Percentiles rank a stretch among this genome's conserved stretches.
Conservation (phyloP, 2,329 filamentous ascomycete genomes). For the Dactylellina parvicollis region DNA sequence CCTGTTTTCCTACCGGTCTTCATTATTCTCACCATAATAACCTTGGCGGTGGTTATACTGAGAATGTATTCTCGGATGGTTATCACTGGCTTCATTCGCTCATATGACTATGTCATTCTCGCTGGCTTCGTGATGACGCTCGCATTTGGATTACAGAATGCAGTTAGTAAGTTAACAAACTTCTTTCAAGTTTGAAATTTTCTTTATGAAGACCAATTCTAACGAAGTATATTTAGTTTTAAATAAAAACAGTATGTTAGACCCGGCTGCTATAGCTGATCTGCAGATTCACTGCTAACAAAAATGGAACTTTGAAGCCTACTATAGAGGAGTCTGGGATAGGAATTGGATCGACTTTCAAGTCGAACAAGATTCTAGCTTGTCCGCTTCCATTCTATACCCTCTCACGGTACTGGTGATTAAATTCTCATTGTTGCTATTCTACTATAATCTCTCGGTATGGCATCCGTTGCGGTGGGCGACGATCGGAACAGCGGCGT, state of each 20-base stretch:
- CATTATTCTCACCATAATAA: constrained; percentile 17
- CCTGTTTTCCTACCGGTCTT: constrained; percentile 15
- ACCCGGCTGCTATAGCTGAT: neutral
- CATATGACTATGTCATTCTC: constrained; percentile 30
- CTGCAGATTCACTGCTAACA: neutral
- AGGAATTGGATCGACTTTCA: constrained; percentile 34
- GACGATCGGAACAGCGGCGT: constrained; percentile 13
- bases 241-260: constrained; percentile 13
- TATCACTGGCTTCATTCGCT: constrained; percentile 30
- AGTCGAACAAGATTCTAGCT: constrained; percentile 27
- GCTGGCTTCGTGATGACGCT: constrained; percentile 20
- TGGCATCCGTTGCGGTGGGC: constrained; percentile 34
- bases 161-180: constrained; percentile 21
- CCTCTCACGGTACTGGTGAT: constrained; percentile 28
- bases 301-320: constrained; percentile 1
- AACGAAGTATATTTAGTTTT: constrained; percentile 14
- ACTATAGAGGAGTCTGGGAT: constrained; percentile 33
- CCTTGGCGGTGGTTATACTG: constrained; percentile 1
- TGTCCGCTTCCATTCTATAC: constrained; percentile 27
- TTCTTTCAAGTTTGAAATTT: neutral
- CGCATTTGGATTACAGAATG: constrained; percentile 32
- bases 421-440: constrained; percentile 26
- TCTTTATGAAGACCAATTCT: neutral
- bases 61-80: constrained; percentile 28
- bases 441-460: constrained; percentile 33